Conservation (phyloP, 1,284 basidiomycete species). For the Ceratobasidium sp. region DNA sequence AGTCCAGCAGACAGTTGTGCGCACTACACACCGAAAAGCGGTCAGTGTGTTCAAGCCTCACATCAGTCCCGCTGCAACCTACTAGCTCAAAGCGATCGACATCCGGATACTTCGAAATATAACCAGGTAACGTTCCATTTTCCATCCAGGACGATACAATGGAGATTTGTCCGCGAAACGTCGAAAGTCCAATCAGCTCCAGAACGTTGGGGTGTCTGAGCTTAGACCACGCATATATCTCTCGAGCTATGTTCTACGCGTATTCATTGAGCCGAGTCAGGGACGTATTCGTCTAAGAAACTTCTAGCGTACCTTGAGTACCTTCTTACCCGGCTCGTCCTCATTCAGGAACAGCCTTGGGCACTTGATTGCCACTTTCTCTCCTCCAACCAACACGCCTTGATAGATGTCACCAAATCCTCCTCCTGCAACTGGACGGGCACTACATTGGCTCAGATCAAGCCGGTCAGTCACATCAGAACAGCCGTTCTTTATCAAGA, state of each 20-base stretch:
- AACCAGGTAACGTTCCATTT: not conserved
- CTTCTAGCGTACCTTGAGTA: not conserved
- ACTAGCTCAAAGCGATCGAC: slow-evolving; percentile 6
- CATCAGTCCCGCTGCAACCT: not conserved
- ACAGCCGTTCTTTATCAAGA: not conserved
- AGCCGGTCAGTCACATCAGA: not conserved
- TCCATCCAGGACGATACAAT: slow-evolving; percentile 13
- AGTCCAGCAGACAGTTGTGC: not conserved
- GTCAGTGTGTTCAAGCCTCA: not conserved
- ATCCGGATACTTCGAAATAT: not conserved
- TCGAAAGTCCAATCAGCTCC: not conserved
- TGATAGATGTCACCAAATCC: not conserved
- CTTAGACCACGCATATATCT: not conserved
- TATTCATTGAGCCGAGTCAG: too few relatives aligned
- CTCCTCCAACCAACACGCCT: not conserved
- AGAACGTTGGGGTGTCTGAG: slow-evolving; percentile 20
- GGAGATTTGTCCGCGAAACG: not conserved
- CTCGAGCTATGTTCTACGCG: not conserved
- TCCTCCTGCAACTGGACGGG: not conserved
- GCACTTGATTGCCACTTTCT: not conserved
- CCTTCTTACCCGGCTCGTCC: not conserved
- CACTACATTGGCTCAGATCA: not conserved
- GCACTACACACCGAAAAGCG: not conserved
- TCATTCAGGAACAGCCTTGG: not conserved
- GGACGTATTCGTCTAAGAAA: too few relatives aligned